These are phyloP conservation scores for Candida labiduridarum DNA, from an alignment of 1,139 yeast genomes.

Conservation along the genomic window DNA sequence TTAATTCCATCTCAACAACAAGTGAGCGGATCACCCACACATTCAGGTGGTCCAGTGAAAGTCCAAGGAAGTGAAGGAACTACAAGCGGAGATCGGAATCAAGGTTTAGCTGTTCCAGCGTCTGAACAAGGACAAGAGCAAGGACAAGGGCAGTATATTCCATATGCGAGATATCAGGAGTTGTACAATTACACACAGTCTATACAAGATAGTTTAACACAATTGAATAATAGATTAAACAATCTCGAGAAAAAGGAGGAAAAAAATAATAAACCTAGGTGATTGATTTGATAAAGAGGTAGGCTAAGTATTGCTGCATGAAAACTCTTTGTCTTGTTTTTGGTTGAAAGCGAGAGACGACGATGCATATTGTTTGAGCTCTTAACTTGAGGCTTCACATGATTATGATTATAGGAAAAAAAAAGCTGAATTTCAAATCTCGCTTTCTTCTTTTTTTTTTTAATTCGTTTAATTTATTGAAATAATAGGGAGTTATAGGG, in stretches of 20 bases:
- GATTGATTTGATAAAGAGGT: background rate
- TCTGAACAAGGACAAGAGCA: background rate
- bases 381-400: no score
- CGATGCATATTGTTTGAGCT: no score
- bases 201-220: slow-evolving; percentile 30
- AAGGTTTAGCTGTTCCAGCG: no score
- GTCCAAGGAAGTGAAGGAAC: background rate
- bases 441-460: no score
- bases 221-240: slow-evolving; percentile 25
- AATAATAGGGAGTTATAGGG: no score
- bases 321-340: no score
- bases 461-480: no score
- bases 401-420: no score
- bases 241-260: slow-evolving; percentile 12
- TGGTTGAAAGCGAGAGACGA: no score
- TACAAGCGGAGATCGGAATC: background rate
- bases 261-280: background rate
- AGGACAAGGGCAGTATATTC: slow-evolving; percentile 20
- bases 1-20: background rate
- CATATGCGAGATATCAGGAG: slow-evolving; percentile 36
- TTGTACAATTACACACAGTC: slow-evolving; percentile 37
- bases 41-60: background rate
- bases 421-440: no score
- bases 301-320: no score
- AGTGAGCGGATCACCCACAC: background rate